These are phyloP conservation scores for Lagenidium giganteum DNA, from an alignment of 352 stramenopile genomes.

Conservation along the genomic window DNA sequence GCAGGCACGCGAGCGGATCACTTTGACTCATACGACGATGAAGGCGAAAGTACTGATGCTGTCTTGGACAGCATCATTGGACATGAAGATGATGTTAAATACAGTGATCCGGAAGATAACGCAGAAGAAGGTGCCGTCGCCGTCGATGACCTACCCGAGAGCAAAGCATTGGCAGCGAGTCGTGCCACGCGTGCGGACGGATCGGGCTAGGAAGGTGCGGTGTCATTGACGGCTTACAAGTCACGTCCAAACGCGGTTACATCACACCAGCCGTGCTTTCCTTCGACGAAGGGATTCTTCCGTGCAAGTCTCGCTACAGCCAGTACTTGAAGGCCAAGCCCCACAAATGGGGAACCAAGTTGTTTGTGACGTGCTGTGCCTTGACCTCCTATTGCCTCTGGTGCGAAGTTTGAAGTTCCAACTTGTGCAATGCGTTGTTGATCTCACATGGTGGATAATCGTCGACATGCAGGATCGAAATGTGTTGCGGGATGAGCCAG, in stretches of 20 bases:
- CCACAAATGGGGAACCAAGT: conserved; percentile 12
- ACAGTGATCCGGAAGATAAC: too few relatives aligned
- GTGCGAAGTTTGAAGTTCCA: too few relatives aligned
- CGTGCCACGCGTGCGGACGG: background rate
- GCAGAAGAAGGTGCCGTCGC: too few relatives aligned
- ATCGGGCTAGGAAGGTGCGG: conserved; percentile 11
- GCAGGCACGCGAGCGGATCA: too few relatives aligned
- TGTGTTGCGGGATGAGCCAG: conserved; percentile 6
- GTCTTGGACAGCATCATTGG: too few relatives aligned
- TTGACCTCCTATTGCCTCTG: conserved; percentile 9
- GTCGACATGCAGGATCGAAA: conserved; percentile 12
- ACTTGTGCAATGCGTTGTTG: too few relatives aligned
- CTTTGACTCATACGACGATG: too few relatives aligned
- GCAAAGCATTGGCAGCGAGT: too few relatives aligned
- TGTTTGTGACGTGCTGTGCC: conserved; percentile 10
- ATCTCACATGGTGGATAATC: too few relatives aligned
- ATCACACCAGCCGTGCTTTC: background rate
- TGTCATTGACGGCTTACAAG: conserved; percentile 4
- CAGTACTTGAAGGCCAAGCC: conserved; percentile 13
- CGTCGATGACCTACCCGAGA: too few relatives aligned
- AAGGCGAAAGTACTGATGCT: too few relatives aligned
- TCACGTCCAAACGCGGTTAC: conserved; percentile 4
- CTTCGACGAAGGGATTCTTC: conserved; percentile 16
- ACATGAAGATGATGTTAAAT: too few relatives aligned
- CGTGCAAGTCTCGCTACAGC: background rate